phyloP scores from a whole-genome alignment of 176 grass and related monocot genomes.

The Aegilops sharonensis region DNA sequence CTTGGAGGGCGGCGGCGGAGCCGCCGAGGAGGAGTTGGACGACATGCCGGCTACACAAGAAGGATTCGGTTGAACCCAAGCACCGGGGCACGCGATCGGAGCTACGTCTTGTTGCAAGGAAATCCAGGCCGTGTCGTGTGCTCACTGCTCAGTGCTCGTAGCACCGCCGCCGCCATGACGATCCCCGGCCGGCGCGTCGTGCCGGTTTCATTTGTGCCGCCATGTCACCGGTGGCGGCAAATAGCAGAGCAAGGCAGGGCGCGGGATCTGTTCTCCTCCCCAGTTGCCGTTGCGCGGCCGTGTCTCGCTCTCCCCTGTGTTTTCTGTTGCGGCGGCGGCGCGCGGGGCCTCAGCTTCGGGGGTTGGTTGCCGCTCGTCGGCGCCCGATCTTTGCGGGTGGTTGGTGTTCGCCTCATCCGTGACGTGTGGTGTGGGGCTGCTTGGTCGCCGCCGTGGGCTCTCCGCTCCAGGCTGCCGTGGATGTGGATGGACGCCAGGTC shows the following conservation, averaged over 20 bases:
- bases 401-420: constrained; percentile 42
- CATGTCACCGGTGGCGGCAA: neutral
- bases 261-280: neutral
- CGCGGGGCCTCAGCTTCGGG: neutral
- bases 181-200: neutral
- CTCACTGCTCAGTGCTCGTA: neutral
- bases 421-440: constrained; percentile 22
- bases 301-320: neutral
- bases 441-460: constrained; percentile 16
- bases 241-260: neutral
- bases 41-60: constrained; percentile 33
- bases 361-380: neutral
- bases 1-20: constrained; percentile 9
- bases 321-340: neutral
- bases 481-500: no score
- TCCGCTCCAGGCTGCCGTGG: no score
- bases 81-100: neutral
- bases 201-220: constrained; percentile 5
- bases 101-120: neutral
- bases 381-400: constrained; percentile 49
- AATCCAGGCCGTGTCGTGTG: neutral
- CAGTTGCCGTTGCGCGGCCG: neutral
- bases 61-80: neutral
- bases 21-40: constrained; percentile 49
- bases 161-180: neutral